These are phyloP conservation scores for Picea engelmannii DNA, from an alignment of 83 land plant species.

Conservation along the genomic window DNA sequence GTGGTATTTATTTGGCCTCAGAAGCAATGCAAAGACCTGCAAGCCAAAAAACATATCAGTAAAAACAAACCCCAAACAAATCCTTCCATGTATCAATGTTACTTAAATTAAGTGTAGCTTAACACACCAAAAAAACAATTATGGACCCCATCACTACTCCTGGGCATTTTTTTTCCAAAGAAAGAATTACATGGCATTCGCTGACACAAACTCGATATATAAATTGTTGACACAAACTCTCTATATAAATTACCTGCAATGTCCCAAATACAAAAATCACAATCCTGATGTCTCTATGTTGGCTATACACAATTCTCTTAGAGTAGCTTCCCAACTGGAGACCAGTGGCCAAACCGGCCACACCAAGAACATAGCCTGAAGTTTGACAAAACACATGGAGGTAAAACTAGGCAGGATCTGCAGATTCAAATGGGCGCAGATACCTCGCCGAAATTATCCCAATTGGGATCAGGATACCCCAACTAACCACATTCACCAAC, in stretches of 20 bases:
- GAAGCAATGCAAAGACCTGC: conserved; percentile 16
- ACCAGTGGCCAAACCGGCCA: conserved; percentile 4
- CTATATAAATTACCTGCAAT: no score
- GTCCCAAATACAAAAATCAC: no score
- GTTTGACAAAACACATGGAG: conserved; percentile 66
- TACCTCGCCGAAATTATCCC: conserved; percentile 74
- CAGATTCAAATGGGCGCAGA: conserved; percentile 45
- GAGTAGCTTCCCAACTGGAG: conserved; percentile 64
- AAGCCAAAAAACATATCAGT: neutral
- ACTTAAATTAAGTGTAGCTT: no score
- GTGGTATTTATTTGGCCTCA: no score
- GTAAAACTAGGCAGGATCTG: conserved; percentile 80
- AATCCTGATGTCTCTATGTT: conserved; percentile 22
- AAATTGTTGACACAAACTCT: no score
- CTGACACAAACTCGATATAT: no score
- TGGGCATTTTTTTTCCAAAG: no score
- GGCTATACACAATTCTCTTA: conserved; percentile 15
- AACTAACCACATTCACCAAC: conserved; percentile 64
- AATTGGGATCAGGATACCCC: conserved; percentile 74
- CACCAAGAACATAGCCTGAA: conserved; percentile 8
- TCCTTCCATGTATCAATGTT: no score
- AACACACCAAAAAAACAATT: no score
- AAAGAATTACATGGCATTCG: no score
- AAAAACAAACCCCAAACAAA: no score
- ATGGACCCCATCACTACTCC: no score